Evolutionary conservation across 2,329 filamentous ascomycete species (phyloP), one percentile per base, ranked within the genome.

Genomic region (Acrocalymma vagum): DNA sequence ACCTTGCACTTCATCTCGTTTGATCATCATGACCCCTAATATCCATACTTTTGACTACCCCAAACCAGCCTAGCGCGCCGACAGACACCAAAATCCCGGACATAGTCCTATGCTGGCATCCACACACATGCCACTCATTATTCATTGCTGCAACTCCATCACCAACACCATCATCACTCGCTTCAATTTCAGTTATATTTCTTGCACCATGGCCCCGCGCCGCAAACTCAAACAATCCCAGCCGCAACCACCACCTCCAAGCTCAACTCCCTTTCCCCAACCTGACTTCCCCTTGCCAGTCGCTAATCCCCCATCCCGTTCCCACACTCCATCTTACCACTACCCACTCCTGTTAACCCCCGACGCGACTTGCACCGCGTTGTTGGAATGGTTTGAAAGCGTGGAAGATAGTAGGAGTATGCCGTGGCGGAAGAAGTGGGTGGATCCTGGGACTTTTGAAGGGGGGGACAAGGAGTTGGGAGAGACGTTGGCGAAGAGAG

Each of bases 361-460:
- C 11, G 25, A 37, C 3, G 34, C 29, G 1, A 31, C 38, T 18
- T 52, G 51, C 29, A 45, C 51, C 18, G 58, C 53, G 20, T 34
- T 70, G 8, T 34, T 70, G 16, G 18, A 13, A 11, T 70, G 67
- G 67, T 70, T 70, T 24, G 48, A 55, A 15, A 33, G 50, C 9
- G 58, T 67, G 3, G 58, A 65, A 21, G 53, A 61, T 24, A 54
- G 53, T 33, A 53, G 67, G 22, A 57, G 51, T n/a, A 70, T 70
- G 67, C 67, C 67, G 3, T 70, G 67, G 67, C 78, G 83, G 20
- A 81, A 83, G 51, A 46, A 73, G 2, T 86, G 81, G 79, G 69
- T 81, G 36, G 67, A 82, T 38, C 77, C 76, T 7, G 55, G 69
- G 11, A 52, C 58, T 1, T 48, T 42, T 17, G 29, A 49, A 2